Conservation (phyloP, 2,329 filamentous ascomycete species). For the Tothia fuscella region DNA sequence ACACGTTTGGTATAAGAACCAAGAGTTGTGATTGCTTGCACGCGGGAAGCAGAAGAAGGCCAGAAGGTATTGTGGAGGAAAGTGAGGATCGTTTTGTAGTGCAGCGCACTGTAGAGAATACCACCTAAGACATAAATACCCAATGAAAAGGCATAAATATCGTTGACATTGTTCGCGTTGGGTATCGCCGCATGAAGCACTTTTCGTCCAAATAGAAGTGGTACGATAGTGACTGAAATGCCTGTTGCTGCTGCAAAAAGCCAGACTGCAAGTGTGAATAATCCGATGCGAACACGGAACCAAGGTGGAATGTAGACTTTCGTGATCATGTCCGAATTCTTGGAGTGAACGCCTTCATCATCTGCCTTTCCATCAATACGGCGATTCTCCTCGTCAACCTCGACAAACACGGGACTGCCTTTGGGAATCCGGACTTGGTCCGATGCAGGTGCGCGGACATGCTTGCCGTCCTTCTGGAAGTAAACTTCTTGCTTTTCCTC, state of each 20-base stretch:
- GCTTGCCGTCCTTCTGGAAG: slow-evolving; percentile 59
- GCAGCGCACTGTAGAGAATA: slow-evolving; percentile 48
- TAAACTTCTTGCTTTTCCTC: slow-evolving; percentile 26
- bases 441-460: slow-evolving; percentile 84
- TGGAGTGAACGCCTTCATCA: slow-evolving; percentile 20
- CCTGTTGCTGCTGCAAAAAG: slow-evolving; percentile 82
- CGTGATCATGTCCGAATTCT: slow-evolving; percentile 33
- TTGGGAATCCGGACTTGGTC: slow-evolving; percentile 93
- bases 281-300: slow-evolving; percentile 67
- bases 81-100: slow-evolving; percentile 22
- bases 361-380: slow-evolving; percentile 46
- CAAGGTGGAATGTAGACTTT: slow-evolving; percentile 66
- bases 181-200: slow-evolving; percentile 67
- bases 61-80: slow-evolving; percentile 21
- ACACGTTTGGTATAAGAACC: slow-evolving; percentile 21
- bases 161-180: slow-evolving; percentile 56
- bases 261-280: slow-evolving; percentile 88
- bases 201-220: slow-evolving; percentile 70
- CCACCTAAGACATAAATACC: slow-evolving; percentile 73
- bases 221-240: slow-evolving; percentile 72
- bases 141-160: slow-evolving; percentile 91
- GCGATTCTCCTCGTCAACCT: slow-evolving; percentile 56
- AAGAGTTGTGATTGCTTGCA: not conserved
- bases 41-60: slow-evolving; percentile 13
- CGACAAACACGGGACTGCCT: slow-evolving; percentile 66